A percentile compares a stretch with the other conserved stretches of the same genome.
phyloP scores from a whole-genome alignment of 2,329 filamentous ascomycete species.

The Neonectria magnoliae region DNA sequence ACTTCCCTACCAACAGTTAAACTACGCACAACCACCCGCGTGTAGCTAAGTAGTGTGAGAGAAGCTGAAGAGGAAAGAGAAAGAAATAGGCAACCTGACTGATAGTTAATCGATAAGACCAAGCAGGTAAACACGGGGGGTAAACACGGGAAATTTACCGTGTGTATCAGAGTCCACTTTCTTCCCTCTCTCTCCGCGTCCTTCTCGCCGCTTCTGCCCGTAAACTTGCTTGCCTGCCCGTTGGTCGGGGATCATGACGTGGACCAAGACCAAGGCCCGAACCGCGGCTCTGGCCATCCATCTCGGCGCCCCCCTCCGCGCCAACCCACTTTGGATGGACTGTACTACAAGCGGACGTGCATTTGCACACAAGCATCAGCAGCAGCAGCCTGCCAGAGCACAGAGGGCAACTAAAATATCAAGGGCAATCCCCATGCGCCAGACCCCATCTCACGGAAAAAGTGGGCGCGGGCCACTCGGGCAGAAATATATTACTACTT shows the following conservation, averaged over 20 bases:
- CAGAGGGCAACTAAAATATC: too few relatives aligned
- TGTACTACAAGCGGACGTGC: not conserved
- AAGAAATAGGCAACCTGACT: not conserved
- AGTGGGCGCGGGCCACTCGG: conserved; percentile 1
- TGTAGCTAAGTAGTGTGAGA: too few relatives aligned
- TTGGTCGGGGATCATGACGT: conserved; percentile 32
- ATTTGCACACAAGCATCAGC: not conserved
- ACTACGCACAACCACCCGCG: not conserved
- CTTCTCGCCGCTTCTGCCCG: not conserved
- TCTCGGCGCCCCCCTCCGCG: not conserved
- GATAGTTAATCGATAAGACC: too few relatives aligned
- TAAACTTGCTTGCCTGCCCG: not conserved
- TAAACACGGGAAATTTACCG: too few relatives aligned
- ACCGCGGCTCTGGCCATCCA: conserved; percentile 34
- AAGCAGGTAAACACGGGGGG: too few relatives aligned
- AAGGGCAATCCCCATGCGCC: not conserved
- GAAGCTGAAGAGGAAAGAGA: not conserved
- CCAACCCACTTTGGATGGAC: conserved; percentile 10
- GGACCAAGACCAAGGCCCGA: conserved; percentile 40
- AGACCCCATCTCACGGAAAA: not conserved
- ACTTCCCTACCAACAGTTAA: conserved; percentile 4
- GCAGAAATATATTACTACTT: not conserved
- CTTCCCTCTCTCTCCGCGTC: not conserved
- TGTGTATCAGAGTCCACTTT: not conserved
- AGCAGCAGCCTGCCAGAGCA: not conserved